Evolutionary conservation across 192 early-diverging fungal species (phyloP), one percentile per base, ranked within the genome.

Genomic region (Linnemannia schmuckeri): DNA sequence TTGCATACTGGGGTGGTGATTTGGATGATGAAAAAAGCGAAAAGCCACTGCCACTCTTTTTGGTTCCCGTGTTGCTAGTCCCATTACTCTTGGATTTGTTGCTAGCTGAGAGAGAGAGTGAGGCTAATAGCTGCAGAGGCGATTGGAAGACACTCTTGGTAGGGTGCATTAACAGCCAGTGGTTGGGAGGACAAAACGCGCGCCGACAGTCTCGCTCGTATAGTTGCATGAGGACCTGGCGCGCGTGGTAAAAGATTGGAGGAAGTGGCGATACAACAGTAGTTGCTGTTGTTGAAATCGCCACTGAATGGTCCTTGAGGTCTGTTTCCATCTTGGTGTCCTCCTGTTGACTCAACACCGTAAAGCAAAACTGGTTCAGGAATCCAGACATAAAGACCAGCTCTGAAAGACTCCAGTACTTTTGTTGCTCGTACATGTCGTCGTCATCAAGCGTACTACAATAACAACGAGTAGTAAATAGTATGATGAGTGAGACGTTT

Each of bases 211-310:
- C 91, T 37, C 89, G 74, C 18, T 92, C 92, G 83, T 96, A 92
- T 9, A 97, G 87, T 80, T 97, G 96, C 13, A 94, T 89, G 3
- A 96, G 88, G 1, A 97, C 82, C n/a, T 89, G 80, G 42, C 90
- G 73, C 8, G 90, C 92, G 12, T 88, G 82, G 47, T 91, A 88
- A 74, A 92, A 92, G 15, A 86, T 87, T n/a, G 82, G 77, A 3
- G 86, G 89, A 27, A 90, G 75, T n/a, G 73, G 57, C 1, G 82
- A 68, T 35, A 54, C 22, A 1, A 42, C 24, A 24, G 66, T 33
- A 18, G 6, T 47, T 4, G 72, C 37, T 52, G 72, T 33, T 55
- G 49, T 0, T 30, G 40, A 68, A 63, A 37, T 30, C 0, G 37
- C 27, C 72, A 12, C 61, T 3, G 22, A 38, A 22, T 6, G 66